Conservation (phyloP, 352 stramenopile species). For the Pythium folliculosum region DNA sequence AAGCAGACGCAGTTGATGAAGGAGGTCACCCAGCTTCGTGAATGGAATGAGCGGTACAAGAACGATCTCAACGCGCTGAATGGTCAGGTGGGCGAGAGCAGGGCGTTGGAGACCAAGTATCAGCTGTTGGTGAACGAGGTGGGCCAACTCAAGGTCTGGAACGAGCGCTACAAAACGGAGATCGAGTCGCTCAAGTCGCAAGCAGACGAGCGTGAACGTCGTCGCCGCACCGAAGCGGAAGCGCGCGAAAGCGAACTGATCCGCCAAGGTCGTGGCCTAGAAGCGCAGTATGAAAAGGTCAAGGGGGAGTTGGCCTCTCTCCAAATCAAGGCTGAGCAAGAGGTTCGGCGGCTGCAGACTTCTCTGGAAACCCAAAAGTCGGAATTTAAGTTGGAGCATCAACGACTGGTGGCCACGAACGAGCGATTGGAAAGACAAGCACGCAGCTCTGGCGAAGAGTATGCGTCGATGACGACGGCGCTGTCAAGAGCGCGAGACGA, state of each 20-base stretch:
- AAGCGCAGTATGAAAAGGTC: constrained; percentile 47
- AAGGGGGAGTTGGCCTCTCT: constrained; percentile 41
- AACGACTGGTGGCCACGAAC: constrained; percentile 27
- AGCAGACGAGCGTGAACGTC: constrained; percentile 23
- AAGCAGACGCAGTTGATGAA: constrained; percentile 9
- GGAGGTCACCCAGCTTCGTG: constrained; percentile 16
- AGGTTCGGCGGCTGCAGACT: constrained; percentile 44
- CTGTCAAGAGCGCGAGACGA: constrained; percentile 17
- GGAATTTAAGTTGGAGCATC: constrained; percentile 29
- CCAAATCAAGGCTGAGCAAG: constrained; percentile 46
- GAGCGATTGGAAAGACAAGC: constrained; percentile 28
- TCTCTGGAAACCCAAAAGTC: constrained; percentile 35
- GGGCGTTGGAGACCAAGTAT: constrained; percentile 2
- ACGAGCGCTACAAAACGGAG: constrained; percentile 33
- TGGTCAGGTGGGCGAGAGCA: constrained; percentile 3
- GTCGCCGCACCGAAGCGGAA: constrained; percentile 25
- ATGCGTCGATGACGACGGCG: constrained; percentile 6
- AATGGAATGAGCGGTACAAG: constrained; percentile 26
- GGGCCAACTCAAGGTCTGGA: constrained; percentile 15
- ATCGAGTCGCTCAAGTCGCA: constrained; percentile 20
- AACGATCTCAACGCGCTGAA: constrained; percentile 12
- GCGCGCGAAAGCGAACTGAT: constrained; percentile 26
- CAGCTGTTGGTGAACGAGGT: constrained; percentile 16
- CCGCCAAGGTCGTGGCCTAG: constrained; percentile 27
- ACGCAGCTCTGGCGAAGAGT: constrained; percentile 10